These are phyloP conservation scores for Ogataea wickerhamii DNA, from an alignment of 805 yeast genomes.

Conservation along the genomic window DNA sequence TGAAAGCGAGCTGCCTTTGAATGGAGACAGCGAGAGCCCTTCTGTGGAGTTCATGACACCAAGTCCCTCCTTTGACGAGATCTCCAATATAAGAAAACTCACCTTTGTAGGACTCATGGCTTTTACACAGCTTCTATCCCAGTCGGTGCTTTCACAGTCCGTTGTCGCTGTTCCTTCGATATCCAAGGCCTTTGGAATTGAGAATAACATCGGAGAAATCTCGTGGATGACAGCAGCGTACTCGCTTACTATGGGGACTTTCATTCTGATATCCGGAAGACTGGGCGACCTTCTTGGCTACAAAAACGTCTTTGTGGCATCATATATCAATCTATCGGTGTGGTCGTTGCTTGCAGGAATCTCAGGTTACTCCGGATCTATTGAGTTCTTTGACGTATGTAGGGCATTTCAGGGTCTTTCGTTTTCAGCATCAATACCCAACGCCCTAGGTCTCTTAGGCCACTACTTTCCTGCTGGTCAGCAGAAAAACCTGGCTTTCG, in stretches of 20 bases:
- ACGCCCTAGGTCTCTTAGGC: constrained; percentile 55
- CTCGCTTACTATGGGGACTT: constrained; percentile 69
- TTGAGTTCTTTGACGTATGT: constrained; percentile 48
- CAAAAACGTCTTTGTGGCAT: constrained; percentile 48
- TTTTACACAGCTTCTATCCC: constrained; percentile 36
- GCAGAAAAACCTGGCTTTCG: constrained; percentile 52
- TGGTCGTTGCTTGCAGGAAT: constrained; percentile 64
- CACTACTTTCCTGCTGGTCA: constrained; percentile 43
- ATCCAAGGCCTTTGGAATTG: constrained; percentile 28
- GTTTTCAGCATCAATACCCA: constrained; percentile 56
- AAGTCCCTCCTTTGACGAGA: constrained; percentile 18
- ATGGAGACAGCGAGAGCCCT: background rate
- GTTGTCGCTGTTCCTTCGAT: constrained; percentile 29
- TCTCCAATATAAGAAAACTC: constrained; percentile 13
- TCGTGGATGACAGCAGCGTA: constrained; percentile 72
- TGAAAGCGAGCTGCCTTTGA: background rate
- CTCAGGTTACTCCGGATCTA: constrained; percentile 46
- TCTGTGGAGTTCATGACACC: constrained; percentile 7
- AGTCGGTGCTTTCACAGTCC: constrained; percentile 34
- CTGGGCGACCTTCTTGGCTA: constrained; percentile 72
- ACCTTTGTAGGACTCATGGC: constrained; percentile 19
- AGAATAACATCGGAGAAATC: constrained; percentile 32
- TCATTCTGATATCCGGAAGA: constrained; percentile 64
- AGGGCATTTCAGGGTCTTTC: constrained; percentile 67
- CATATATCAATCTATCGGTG: constrained; percentile 51